Evolutionary conservation across 139 green algal genomes (phyloP), one percentile per base, ranked within the genome.

Genomic region (Coelastrella sp.): DNA sequence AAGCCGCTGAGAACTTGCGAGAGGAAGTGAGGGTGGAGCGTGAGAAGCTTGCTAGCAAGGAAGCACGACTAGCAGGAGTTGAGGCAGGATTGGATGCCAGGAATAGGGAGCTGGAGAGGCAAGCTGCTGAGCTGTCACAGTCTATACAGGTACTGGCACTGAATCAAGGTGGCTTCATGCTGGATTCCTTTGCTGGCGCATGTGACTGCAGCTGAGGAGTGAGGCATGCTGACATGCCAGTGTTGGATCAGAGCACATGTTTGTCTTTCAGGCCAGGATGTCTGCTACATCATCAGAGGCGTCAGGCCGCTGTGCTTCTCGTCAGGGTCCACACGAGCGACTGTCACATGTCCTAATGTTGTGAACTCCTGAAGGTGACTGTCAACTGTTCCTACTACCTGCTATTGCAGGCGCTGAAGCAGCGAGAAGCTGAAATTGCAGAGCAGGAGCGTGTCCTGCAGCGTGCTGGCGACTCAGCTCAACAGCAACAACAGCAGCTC

Each of bases 11-110:
- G 78, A 20, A n/a, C 10, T 66, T 91, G 77, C 56, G 79, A 8
- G 87, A 91, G 11, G 87, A 91, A 61, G 87, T 79, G 54, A 65
- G 78, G 13, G 4, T 17, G 7, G 78, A 91, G 78, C 87, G 87
- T 7, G 87, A 80, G 10, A 60, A 64, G 11, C 78, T 91, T 61
- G n/a, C 8, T 5, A 65, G 20, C 19, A 56, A 65, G 47, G 87
- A 91, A 78, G 87, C 87, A 7, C 64, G 54, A 6, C 19, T 91
- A 57, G 77, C 87, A 32, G 87, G 61, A 7, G 74, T 17, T 23
- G 64, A 91, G 22, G 65, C 77, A 11, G n/a, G 32, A 7, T 57
- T 91, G 78, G 87, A 91, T 54, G 87, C 61, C 1, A 73, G 7
- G 19, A 58, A 47, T 7, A 74, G 87, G 17, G 87, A 91, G 20